phyloP scores from a whole-genome alignment of 306 rosid species.

The Corylus heterophylla region DNA sequence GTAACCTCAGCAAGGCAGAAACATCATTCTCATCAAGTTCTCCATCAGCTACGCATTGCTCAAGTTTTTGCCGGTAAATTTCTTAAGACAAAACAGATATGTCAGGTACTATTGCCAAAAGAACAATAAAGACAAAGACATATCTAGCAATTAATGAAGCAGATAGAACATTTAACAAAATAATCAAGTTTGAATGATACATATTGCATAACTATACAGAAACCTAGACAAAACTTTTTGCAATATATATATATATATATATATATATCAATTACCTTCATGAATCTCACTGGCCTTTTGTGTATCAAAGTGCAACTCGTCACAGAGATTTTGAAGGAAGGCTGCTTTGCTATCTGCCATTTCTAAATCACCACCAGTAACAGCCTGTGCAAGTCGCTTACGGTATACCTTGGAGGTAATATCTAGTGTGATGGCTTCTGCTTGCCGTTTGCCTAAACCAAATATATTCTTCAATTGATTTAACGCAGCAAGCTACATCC shows the following conservation, averaged over 20 bases:
- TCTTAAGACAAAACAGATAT: slow-evolving; percentile 41
- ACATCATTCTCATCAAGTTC: slow-evolving; percentile 80
- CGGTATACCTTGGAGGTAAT: slow-evolving; percentile 81
- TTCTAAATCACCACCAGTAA: slow-evolving; percentile 69
- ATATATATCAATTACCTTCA: slow-evolving; percentile 54
- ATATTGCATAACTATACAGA: background rate
- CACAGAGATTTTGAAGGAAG: slow-evolving; percentile 90
- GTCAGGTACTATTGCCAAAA: slow-evolving; percentile 35
- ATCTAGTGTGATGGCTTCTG: slow-evolving; percentile 75
- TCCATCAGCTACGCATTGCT: slow-evolving; percentile 87
- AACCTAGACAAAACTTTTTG: background rate
- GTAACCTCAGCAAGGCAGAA: slow-evolving; percentile 78
- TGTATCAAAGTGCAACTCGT: slow-evolving; percentile 83
- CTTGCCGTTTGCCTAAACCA: slow-evolving; percentile 91
- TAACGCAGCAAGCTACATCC: slow-evolving; percentile 62
- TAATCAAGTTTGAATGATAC: background rate
- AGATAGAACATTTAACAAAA: slow-evolving; percentile 9
- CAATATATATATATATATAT: background rate
- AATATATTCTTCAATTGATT: slow-evolving; percentile 88
- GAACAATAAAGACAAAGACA: slow-evolving; percentile 7
- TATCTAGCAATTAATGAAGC: slow-evolving; percentile 12
- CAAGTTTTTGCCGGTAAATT: slow-evolving; percentile 96
- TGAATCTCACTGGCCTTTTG: slow-evolving; percentile 87
- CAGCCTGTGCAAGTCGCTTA: slow-evolving; percentile 71
- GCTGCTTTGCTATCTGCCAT: slow-evolving; percentile 94